Evolutionary conservation across 345 rosid genomes (phyloP).

Genomic region (Eucalyptus pauciflora): DNA sequence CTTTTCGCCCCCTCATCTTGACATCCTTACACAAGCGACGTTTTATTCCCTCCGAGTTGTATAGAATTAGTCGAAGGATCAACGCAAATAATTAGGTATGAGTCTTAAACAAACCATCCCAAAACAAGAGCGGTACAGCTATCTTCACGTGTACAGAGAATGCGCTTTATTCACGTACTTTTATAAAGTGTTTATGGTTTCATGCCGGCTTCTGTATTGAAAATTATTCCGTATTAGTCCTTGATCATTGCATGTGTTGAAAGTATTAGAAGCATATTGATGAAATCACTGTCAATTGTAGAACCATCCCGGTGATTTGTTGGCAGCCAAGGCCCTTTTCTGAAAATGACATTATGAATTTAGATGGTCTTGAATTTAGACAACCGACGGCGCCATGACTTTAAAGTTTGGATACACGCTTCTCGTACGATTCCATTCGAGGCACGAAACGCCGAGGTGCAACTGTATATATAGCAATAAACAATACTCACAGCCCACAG

Average conservation of each 20-base stretch:
- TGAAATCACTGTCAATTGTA: neutral
- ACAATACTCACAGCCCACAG: neutral
- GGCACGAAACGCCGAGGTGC: neutral
- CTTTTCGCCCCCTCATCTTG: neutral
- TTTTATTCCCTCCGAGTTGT: neutral
- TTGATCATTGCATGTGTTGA: neutral
- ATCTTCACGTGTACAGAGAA: neutral
- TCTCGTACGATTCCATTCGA: neutral
- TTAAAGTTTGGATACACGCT: neutral
- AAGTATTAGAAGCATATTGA: neutral
- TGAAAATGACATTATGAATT: neutral
- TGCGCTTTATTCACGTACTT: neutral
- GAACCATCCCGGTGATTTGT: neutral
- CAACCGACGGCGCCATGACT: neutral
- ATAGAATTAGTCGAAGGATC: neutral
- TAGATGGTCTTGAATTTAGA: neutral
- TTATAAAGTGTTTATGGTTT: neutral
- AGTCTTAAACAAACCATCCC: neutral
- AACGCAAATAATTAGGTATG: neutral
- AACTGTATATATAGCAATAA: neutral
- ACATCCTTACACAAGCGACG: neutral
- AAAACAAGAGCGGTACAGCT: neutral
- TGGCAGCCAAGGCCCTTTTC: neutral
- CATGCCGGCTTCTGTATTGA: neutral
- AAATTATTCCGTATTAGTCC: neutral